Evolutionary conservation across 1,139 yeast genomes (phyloP), one percentile per base, ranked within the genome.

Genomic region (Eremothecium gossypii): DNA sequence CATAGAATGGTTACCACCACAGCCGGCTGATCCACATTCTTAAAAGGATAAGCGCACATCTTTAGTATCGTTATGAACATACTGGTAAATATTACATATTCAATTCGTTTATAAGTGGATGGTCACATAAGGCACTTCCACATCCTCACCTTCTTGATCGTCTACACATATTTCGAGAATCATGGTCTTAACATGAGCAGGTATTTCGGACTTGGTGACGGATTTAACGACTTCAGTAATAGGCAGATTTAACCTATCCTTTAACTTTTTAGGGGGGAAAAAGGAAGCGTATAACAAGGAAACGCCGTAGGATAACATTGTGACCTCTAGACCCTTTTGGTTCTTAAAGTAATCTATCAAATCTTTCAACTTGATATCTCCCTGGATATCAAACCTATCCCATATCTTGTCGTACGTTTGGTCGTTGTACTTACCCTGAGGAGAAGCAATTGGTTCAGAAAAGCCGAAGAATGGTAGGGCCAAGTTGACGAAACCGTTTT

Each of bases 401-500:
- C 99, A 91, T 55, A 89, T 86, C 65, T 74, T 77, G 64, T 93
- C 98, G 56, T 84, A 83, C 46, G 70, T 71, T 61, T 80, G 83
- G 46, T 74, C 83, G 54, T 87, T 87, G 66, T 87, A 89, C 60
- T 81, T 77, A 45, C 83, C 82, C 65, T 83, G 79, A 41, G 85
- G 76, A 30, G 96, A 84, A 41, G 81, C 79, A 57, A 91, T 78
- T 43, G 99, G 99, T 66, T 93, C 98, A 7, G 96, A 85, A 61
- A 91, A 91, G 8, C 96, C 98, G 61, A 93, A 77, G 69, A 93
- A 91, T 49, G 98, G 98, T 50, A 93, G 74, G 0, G 99, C 97
- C 65, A 91, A 71, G 59, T 87, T 91, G 47, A 89, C 76, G 57
- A 91, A 91, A 1, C 98, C 98, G 60, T 91, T 91, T 70, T 86